Conservation (phyloP, 2,329 filamentous ascomycete species). For the Ascochyta koolunga region DNA sequence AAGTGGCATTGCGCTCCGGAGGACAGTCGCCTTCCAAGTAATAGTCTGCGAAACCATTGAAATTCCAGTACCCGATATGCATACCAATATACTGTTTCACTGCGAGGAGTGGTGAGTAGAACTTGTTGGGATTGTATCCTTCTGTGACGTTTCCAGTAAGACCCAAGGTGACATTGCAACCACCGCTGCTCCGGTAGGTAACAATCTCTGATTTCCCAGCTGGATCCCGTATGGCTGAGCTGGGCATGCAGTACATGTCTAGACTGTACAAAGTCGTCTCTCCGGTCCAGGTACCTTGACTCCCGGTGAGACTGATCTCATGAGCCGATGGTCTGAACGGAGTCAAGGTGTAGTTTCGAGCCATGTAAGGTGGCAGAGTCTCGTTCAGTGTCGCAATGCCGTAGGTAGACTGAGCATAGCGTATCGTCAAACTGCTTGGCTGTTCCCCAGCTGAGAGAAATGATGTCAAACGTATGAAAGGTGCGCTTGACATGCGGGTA, state of each 20-base stretch:
- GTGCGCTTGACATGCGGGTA: not conserved
- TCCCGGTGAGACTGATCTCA: not conserved
- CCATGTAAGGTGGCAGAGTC: slow-evolving; percentile 53
- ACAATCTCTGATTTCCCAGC: not conserved
- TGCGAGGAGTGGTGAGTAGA: not conserved
- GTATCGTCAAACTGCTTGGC: slow-evolving; percentile 34
- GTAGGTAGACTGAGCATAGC: slow-evolving; percentile 55
- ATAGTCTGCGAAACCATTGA: slow-evolving; percentile 36
- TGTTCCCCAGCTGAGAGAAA: slow-evolving; percentile 43
- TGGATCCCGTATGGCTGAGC: not conserved
- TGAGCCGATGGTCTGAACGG: slow-evolving; percentile 50
- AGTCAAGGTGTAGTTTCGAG: slow-evolving; percentile 49
- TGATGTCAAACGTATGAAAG: slow-evolving; percentile 28
- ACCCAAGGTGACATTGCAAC: slow-evolving; percentile 23
- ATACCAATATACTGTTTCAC: slow-evolving; percentile 37
- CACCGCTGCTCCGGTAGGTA: slow-evolving; percentile 21
- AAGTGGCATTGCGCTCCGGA: slow-evolving; percentile 41
- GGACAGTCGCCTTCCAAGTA: slow-evolving; percentile 46
- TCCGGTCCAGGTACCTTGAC: slow-evolving; percentile 29
- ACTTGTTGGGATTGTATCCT: not conserved
- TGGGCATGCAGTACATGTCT: slow-evolving; percentile 43
- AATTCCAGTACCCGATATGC: slow-evolving; percentile 54
- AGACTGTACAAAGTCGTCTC: slow-evolving; percentile 41
- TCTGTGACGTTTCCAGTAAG: slow-evolving; percentile 23
- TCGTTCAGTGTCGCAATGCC: slow-evolving; percentile 57